Evolutionary conservation across 306 rosid genomes (phyloP).

Genomic region (Dryas alaskensis): DNA sequence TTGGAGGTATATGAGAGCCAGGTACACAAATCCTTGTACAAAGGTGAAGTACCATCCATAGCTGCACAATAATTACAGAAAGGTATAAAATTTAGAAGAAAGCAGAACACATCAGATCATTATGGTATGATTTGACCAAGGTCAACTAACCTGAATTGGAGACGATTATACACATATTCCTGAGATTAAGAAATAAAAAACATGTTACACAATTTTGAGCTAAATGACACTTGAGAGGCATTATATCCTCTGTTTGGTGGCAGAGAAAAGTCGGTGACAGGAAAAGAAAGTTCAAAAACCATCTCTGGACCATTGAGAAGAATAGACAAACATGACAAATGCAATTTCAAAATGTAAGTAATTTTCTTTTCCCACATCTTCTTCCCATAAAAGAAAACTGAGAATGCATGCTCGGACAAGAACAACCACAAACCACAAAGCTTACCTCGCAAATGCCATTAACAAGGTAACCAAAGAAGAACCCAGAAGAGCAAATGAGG

Average conservation of each 20-base stretch:
- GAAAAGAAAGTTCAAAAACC: no score
- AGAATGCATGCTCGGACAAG: no score
- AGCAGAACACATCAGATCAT: not conserved
- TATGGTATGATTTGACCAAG: not conserved
- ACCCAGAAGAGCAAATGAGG: conserved; percentile 53
- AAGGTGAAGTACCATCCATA: conserved; percentile 72
- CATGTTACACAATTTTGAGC: no score
- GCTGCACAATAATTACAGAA: conserved; percentile 27
- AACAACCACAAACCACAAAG: no score
- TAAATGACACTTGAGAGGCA: not conserved
- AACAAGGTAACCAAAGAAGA: conserved; percentile 63
- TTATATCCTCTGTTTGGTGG: conserved; percentile 2
- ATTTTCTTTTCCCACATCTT: not conserved
- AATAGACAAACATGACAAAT: not conserved
- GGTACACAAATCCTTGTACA: conserved; percentile 63
- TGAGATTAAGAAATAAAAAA: conserved; percentile 14
- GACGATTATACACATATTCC: conserved; percentile 66
- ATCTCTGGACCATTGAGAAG: not conserved
- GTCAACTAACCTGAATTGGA: conserved; percentile 44
- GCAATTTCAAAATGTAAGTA: no score
- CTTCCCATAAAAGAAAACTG: not conserved
- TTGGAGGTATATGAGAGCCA: conserved; percentile 41
- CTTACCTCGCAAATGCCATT: conserved; percentile 65
- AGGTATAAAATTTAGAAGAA: not conserved
- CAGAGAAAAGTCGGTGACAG: not conserved